phyloP scores from a whole-genome alignment of 2,329 filamentous ascomycete genomes.

The Blumeria graminis region DNA sequence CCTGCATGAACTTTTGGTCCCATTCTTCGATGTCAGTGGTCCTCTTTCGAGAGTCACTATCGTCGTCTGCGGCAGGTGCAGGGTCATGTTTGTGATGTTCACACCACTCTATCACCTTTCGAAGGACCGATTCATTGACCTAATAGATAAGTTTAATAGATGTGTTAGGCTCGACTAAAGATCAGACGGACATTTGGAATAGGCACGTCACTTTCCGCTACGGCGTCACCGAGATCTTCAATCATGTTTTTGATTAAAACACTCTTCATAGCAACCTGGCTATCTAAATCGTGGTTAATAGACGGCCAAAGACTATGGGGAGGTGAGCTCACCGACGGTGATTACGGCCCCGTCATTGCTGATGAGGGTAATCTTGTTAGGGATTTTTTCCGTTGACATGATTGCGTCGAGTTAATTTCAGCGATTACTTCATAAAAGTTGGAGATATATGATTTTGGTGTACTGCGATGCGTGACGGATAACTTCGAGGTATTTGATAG shows the following conservation, averaged over 20 bases:
- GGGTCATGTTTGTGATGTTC: conserved; percentile 83
- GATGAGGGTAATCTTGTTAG: conserved; percentile 19
- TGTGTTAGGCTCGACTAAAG: background rate
- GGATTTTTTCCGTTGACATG: background rate
- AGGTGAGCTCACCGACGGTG: conserved; percentile 21
- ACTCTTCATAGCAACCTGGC: conserved; percentile 68
- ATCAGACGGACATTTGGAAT: conserved; percentile 46
- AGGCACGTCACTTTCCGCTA: conserved; percentile 34
- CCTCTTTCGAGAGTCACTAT: conserved; percentile 88
- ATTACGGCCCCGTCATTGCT: conserved; percentile 26
- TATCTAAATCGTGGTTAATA: conserved; percentile 27
- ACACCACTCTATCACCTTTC: conserved; percentile 97
- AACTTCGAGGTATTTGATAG: no score
- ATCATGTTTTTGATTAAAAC: conserved; percentile 97
- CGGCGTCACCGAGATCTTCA: conserved; percentile 57
- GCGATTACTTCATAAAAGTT: no score
- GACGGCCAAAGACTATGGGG: background rate
- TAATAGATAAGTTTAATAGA: conserved; percentile 15
- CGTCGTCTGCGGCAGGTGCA: conserved; percentile 57
- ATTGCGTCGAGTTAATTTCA: background rate
- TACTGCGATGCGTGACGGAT: no score
- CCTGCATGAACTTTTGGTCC: conserved; percentile 99
- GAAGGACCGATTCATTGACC: conserved; percentile 81
- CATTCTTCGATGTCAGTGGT: conserved; percentile 98
- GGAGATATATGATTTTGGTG: no score